Evolutionary conservation across 768 basidiomycete genomes (phyloP).

Genomic region (Xerocomus potaroensis): DNA sequence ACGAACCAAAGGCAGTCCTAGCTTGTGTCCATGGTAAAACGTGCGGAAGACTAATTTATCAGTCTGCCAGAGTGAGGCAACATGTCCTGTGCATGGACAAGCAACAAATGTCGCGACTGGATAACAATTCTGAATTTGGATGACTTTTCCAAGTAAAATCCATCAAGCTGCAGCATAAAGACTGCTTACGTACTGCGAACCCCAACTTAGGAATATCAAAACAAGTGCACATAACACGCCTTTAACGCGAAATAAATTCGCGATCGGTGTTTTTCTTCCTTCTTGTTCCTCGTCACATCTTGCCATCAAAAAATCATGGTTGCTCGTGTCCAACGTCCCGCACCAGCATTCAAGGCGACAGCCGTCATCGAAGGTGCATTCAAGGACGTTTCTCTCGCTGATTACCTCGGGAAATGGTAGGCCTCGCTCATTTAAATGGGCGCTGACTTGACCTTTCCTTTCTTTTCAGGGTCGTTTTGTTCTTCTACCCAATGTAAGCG

Average conservation of each 20-base stretch:
- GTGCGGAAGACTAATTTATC: too few relatives aligned
- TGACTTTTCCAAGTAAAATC: too few relatives aligned
- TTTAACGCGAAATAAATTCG: constrained; percentile 16
- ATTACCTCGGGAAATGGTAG: constrained; percentile 81
- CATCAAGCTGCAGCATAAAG: too few relatives aligned
- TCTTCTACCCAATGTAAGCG: constrained; percentile 90
- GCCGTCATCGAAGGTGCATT: constrained; percentile 77
- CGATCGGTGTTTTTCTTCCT: not conserved
- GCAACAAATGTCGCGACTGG: too few relatives aligned
- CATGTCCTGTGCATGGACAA: too few relatives aligned
- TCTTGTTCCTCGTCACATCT: not conserved
- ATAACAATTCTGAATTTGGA: too few relatives aligned
- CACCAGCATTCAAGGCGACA: constrained; percentile 73
- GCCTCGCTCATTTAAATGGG: not conserved
- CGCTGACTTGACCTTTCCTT: not conserved
- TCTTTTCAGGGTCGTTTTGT: constrained; percentile 71
- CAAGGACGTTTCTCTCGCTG: constrained; percentile 67
- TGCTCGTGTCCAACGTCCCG: constrained; percentile 76
- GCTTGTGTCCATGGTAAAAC: too few relatives aligned
- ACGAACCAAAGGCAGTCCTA: too few relatives aligned
- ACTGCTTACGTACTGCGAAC: too few relatives aligned
- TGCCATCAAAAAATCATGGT: constrained; percentile 21
- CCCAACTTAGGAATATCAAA: constrained; percentile 5
- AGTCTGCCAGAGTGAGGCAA: too few relatives aligned
- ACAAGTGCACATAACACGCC: constrained; percentile 30